These are phyloP conservation scores for Colletotrichum somersetense DNA, from an alignment of 2,329 filamentous ascomycete genomes.

Conservation along the genomic window DNA sequence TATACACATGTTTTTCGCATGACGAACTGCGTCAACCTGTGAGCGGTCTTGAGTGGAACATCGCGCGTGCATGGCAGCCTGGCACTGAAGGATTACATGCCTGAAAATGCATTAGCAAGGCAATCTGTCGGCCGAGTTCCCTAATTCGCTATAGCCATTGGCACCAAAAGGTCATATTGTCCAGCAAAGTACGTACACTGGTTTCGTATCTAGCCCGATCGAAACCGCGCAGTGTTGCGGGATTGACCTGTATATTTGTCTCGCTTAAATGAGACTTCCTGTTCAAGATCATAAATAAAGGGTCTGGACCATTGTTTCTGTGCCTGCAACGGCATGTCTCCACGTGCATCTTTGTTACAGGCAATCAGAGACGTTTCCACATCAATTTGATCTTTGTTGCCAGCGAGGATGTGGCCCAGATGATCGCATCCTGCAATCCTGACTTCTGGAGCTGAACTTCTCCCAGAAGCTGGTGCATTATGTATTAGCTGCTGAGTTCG, in stretches of 20 bases:
- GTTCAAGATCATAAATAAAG: neutral
- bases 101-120: neutral
- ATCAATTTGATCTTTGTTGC: neutral
- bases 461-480: too few relatives aligned
- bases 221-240: neutral
- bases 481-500: neutral
- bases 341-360: neutral
- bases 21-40: neutral
- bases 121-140: neutral
- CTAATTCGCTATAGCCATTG: too few relatives aligned
- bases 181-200: too few relatives aligned
- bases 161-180: neutral
- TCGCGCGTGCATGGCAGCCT: neutral
- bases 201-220: too few relatives aligned
- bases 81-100: neutral
- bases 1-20: neutral
- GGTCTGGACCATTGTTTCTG: neutral
- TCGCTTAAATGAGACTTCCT: neutral
- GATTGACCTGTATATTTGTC: neutral
- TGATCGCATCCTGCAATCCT: too few relatives aligned
- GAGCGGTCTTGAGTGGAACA: neutral
- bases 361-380: neutral
- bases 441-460: too few relatives aligned
- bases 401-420: too few relatives aligned
- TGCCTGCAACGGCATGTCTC: neutral